These are phyloP conservation scores for Lepiota venenata DNA, from an alignment of 768 basidiomycete genomes.

Conservation along the genomic window DNA sequence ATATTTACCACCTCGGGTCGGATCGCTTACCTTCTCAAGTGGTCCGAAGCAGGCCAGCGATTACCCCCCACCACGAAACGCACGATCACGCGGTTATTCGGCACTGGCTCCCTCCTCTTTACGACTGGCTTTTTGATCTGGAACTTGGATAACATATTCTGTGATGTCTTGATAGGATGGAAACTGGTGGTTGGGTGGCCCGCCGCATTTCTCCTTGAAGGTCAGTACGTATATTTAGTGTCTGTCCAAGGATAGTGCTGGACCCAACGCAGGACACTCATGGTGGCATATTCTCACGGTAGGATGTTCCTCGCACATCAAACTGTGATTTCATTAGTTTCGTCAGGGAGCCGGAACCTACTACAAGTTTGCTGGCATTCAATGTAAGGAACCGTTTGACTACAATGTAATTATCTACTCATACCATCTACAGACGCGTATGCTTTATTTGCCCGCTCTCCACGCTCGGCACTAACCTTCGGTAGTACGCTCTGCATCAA, in stretches of 20 bases:
- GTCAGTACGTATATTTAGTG: constrained; percentile 23
- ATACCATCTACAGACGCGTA: constrained; percentile 34
- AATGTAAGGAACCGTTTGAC: constrained; percentile 34
- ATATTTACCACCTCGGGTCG: constrained; percentile 48
- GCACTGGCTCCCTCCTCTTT: constrained; percentile 53
- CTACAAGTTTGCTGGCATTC: constrained; percentile 48
- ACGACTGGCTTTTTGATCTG: constrained; percentile 66
- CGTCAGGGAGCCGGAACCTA: constrained; percentile 46
- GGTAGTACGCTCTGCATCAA: constrained; percentile 57
- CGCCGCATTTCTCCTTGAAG: constrained; percentile 62
- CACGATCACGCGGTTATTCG: constrained; percentile 42
- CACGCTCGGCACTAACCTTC: constrained; percentile 1
- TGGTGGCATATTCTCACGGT: constrained; percentile 77
- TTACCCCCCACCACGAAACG: constrained; percentile 41
- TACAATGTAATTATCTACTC: not conserved
- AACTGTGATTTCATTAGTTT: not conserved
- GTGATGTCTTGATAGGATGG: constrained; percentile 51
- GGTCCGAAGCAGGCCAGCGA: constrained; percentile 32
- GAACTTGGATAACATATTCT: constrained; percentile 83
- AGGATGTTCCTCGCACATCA: constrained; percentile 15
- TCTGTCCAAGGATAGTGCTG: not conserved
- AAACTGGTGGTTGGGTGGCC: constrained; percentile 63
- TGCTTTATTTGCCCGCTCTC: constrained; percentile 22
- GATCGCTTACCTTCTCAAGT: constrained; percentile 47
- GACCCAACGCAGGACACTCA: constrained; percentile 47